A percentile compares a stretch with the other conserved stretches of the same genome.
These are phyloP conservation scores for Leccinum disarticulatum DNA, from an alignment of 768 basidiomycete genomes.

Conservation along the genomic window DNA sequence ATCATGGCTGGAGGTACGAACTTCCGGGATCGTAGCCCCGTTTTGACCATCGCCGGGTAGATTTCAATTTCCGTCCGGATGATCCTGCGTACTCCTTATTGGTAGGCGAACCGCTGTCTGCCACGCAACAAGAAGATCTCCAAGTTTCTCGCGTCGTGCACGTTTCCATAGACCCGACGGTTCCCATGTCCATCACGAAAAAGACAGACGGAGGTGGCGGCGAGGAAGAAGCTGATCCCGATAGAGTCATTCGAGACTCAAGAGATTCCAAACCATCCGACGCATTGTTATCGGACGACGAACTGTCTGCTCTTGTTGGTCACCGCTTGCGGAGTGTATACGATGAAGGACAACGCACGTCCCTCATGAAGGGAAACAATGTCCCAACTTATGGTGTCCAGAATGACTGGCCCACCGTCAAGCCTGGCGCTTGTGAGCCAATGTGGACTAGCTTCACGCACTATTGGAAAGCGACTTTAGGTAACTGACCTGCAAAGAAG, in stretches of 20 bases:
- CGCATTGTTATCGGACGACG: slow-evolving; percentile 62
- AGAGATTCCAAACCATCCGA: slow-evolving; percentile 58
- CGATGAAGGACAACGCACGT: slow-evolving; percentile 47
- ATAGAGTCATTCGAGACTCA: slow-evolving; percentile 72
- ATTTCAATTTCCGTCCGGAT: slow-evolving; percentile 87
- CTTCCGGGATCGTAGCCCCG: background rate
- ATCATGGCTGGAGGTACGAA: slow-evolving; percentile 77
- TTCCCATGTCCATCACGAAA: slow-evolving; percentile 32
- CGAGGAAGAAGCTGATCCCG: slow-evolving; percentile 51
- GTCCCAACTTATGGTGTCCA: slow-evolving; percentile 54
- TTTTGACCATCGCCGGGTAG: slow-evolving; percentile 38
- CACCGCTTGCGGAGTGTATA: slow-evolving; percentile 64
- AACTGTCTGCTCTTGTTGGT: slow-evolving; percentile 48
- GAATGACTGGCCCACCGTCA: slow-evolving; percentile 36
- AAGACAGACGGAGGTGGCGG: slow-evolving; percentile 41
- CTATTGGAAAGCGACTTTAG: slow-evolving; percentile 81
- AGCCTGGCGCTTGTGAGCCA: slow-evolving; percentile 68
- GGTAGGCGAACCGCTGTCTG: slow-evolving; percentile 56
- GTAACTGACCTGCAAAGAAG: slow-evolving; percentile 37
- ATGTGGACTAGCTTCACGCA: slow-evolving; percentile 89
- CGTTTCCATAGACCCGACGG: slow-evolving; percentile 61
- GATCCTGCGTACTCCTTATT: slow-evolving; percentile 83
- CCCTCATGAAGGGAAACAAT: slow-evolving; percentile 12
- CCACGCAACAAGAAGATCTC: slow-evolving; percentile 53
- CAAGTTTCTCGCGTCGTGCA: slow-evolving; percentile 71